Conservation (phyloP, 768 basidiomycete genomes). For the Podaxis pistillaris region DNA sequence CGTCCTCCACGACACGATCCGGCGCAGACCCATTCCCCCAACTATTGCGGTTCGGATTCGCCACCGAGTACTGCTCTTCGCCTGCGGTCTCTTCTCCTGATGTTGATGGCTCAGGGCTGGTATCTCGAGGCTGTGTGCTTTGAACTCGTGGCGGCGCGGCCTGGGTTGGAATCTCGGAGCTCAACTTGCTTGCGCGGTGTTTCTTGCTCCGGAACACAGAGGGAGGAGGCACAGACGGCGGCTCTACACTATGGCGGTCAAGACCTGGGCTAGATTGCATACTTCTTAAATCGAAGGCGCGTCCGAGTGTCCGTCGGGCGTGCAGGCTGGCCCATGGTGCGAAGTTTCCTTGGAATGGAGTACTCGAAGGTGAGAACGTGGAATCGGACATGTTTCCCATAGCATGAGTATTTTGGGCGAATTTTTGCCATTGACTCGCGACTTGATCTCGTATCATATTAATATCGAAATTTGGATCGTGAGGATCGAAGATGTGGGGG, state of each 20-base stretch:
- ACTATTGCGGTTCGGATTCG: conserved; percentile 10
- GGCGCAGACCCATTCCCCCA: conserved; percentile 29
- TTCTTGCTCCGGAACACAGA: conserved; percentile 44
- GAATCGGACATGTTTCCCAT: conserved; percentile 61
- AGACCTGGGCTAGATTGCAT: conserved; percentile 66
- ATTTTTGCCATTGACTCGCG: conserved; percentile 76
- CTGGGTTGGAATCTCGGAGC: conserved; percentile 26
- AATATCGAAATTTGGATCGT: conserved; percentile 34
- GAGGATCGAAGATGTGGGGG: conserved; percentile 29
- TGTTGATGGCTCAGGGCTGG: conserved; percentile 73
- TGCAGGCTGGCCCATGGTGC: conserved; percentile 76
- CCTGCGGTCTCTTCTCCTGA: conserved; percentile 81
- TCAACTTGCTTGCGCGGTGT: conserved; percentile 16
- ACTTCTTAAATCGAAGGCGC: conserved; percentile 51
- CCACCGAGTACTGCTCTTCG: conserved; percentile 31
- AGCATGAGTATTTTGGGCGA: conserved; percentile 66
- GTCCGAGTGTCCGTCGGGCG: conserved; percentile 46
- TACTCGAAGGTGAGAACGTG: conserved; percentile 72
- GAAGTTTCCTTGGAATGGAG: conserved; percentile 68
- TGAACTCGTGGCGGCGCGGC: conserved; percentile 73
- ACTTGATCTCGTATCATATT: conserved; percentile 63
- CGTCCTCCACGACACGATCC: conserved; percentile 25
- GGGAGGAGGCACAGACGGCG: conserved; percentile 52
- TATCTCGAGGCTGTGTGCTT: conserved; percentile 81
- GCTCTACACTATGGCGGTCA: conserved; percentile 43